Percentiles rank a stretch among this genome's conserved stretches.
phyloP scores from a whole-genome alignment of 345 rosid species.

The Eucalyptus sp. region DNA sequence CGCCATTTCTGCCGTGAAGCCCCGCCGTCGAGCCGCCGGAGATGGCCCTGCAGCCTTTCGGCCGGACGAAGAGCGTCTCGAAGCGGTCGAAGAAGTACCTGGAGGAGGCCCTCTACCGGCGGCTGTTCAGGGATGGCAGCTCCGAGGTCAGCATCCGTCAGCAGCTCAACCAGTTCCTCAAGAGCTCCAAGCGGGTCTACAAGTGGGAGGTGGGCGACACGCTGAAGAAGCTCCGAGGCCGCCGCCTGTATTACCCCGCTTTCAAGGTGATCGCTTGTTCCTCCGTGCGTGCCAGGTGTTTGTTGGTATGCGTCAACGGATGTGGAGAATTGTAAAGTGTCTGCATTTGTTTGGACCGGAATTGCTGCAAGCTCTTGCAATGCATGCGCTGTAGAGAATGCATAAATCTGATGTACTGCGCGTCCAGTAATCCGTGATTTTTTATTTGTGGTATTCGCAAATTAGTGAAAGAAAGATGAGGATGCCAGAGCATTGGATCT shows the following conservation, averaged over 20 bases:
- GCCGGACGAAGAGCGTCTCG: slow-evolving; percentile 52
- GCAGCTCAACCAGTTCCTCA: slow-evolving; percentile 70
- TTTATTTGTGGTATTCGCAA: background rate
- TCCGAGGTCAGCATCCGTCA: slow-evolving; percentile 52
- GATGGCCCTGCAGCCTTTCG: slow-evolving; percentile 47
- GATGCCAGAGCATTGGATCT: background rate
- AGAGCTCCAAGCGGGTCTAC: slow-evolving; percentile 71
- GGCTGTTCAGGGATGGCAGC: slow-evolving; percentile 72
- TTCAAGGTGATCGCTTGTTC: slow-evolving; percentile 47
- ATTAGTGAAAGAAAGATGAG: background rate
- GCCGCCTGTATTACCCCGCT: slow-evolving; percentile 65
- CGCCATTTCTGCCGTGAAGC: background rate
- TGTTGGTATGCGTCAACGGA: background rate
- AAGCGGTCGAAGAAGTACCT: slow-evolving; percentile 79
- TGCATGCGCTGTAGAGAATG: background rate
- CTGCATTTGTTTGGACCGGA: background rate
- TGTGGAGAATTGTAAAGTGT: background rate
- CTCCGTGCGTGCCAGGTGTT: background rate
- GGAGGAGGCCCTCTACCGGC: slow-evolving; percentile 62
- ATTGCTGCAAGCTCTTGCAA: background rate
- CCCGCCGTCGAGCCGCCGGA: background rate
- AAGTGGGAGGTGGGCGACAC: slow-evolving; percentile 98
- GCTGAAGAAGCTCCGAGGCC: slow-evolving; percentile 69
- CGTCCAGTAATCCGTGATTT: too few relatives aligned
- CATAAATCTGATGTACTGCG: background rate